These are phyloP conservation scores for Sextonia rubra DNA, from an alignment of 164 flowering plant genomes.

Conservation along the genomic window DNA sequence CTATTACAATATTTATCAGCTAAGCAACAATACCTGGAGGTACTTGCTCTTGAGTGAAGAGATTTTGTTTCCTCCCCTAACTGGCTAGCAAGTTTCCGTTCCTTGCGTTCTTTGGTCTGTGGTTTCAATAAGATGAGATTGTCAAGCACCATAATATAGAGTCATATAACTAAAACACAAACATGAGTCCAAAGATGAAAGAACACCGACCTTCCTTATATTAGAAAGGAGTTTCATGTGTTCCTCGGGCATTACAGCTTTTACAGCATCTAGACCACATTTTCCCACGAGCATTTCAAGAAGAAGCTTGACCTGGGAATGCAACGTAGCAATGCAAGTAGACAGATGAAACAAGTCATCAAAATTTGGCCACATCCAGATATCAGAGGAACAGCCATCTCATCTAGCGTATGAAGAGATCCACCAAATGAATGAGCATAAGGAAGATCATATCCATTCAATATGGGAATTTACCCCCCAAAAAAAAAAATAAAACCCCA, in stretches of 20 bases:
- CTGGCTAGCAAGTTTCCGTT: slow-evolving; percentile 41
- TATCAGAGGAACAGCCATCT: not conserved
- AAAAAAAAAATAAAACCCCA: too few relatives aligned
- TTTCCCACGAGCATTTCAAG: slow-evolving; percentile 90
- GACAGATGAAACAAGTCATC: not conserved
- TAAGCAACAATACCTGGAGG: slow-evolving; percentile 63
- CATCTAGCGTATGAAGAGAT: not conserved
- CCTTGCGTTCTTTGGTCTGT: slow-evolving; percentile 81
- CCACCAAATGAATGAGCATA: not conserved
- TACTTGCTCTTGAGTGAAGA: slow-evolving; percentile 65
- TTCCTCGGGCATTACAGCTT: slow-evolving; percentile 93
- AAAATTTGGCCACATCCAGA: not conserved
- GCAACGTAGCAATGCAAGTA: not conserved
- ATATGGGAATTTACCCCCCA: too few relatives aligned
- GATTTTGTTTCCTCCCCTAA: slow-evolving; percentile 56
- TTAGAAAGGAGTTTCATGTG: slow-evolving; percentile 94
- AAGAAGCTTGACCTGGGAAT: slow-evolving; percentile 67
- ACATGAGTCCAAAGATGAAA: not conserved
- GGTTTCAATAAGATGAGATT: not conserved
- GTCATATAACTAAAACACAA: not conserved
- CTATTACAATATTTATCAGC: not conserved
- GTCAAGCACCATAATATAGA: not conserved
- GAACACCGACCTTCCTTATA: slow-evolving; percentile 69
- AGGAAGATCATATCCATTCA: too few relatives aligned
- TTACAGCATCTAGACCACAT: slow-evolving; percentile 95